Evolutionary conservation across 2,329 filamentous ascomycete species (phyloP), one percentile per base, ranked within the genome.

Genomic region (Apiospora sp.): DNA sequence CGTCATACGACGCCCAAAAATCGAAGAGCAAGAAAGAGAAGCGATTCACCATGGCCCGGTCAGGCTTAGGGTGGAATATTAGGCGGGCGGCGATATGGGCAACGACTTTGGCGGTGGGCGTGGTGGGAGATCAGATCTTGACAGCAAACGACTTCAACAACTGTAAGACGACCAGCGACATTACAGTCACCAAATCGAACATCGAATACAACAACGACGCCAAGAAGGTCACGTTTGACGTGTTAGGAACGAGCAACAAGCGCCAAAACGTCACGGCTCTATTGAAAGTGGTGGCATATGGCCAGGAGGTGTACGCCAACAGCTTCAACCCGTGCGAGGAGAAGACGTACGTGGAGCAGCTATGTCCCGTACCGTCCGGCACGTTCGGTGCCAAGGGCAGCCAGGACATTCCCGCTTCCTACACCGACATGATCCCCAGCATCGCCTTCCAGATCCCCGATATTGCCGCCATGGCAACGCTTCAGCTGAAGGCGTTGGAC

Each of bases 371-470:
- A 12, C 95, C 95, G 16, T 85, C 87, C 4, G 93, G 94, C 34
- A 84, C 82, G 7, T 99, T 98, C 79, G 83, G 90, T 19, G 95
- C 96, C 10, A 84, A 85, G 61, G 96, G 95, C 67, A 85, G 84
- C 4, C 92, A 96, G 81, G 83, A 86, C 43, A 93, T 99, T 51
- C 93, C 95, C 22, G 83, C 88, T 0, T 79, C 91, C 74, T 96
- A 92, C 79, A 91, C 94, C 72, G 87, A 87, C 71, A 84, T 93
- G 83, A 96, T 99, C 54, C 96, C 96, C 1, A 85, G 90, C 2
- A 97, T 99, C 76, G 96, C 96, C 16, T 99, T 98, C 84, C 89
- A 90, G 74, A 87, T 99, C 44, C 96, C 96, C 69, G 95, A 99
- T 81, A 92, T 99, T 77, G 92, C 96, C 71, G 96, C 96, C 49